phyloP scores from a whole-genome alignment of 2,329 filamentous ascomycete genomes.

The Pseudohalonectria lignicola region DNA sequence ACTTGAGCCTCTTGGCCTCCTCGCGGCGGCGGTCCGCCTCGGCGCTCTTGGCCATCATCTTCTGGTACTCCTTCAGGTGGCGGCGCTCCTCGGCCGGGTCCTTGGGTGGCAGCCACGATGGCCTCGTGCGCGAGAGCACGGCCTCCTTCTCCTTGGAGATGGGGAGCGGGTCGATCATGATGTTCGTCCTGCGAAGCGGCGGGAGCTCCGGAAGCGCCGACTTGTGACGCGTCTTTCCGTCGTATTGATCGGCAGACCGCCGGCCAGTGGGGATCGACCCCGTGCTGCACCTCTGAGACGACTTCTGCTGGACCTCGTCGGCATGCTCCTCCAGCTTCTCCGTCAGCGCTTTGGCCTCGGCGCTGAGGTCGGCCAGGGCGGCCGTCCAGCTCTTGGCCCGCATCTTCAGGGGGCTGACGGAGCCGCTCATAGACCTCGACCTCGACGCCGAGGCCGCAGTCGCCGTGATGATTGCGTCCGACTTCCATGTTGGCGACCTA shows the following conservation, averaged over 20 bases:
- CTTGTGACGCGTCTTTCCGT: slow-evolving; percentile 46
- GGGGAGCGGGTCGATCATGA: slow-evolving; percentile 76
- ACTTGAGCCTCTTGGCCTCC: slow-evolving; percentile 36
- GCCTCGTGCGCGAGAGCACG: slow-evolving; percentile 67
- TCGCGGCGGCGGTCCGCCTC: slow-evolving; percentile 51
- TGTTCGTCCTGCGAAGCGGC: slow-evolving; percentile 60
- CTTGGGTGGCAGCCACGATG: slow-evolving; percentile 78
- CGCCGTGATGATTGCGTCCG: slow-evolving; percentile 7
- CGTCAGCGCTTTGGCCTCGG: slow-evolving; percentile 64
- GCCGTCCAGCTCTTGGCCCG: slow-evolving; percentile 67
- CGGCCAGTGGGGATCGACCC: slow-evolving; percentile 23
- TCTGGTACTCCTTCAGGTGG: slow-evolving; percentile 77
- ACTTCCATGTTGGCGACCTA: slow-evolving; percentile 36
- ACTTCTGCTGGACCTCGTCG: slow-evolving; percentile 44
- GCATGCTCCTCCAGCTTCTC: slow-evolving; percentile 74
- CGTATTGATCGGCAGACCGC: slow-evolving; percentile 18
- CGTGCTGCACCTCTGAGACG: slow-evolving; percentile 20
- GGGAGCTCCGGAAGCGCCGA: slow-evolving; percentile 59
- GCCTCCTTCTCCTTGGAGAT: slow-evolving; percentile 82
- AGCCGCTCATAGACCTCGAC: slow-evolving; percentile 10
- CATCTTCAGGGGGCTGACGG: slow-evolving; percentile 32
- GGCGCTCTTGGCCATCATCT: slow-evolving; percentile 60
- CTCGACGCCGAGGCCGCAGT: background rate
- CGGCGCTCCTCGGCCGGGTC: slow-evolving; percentile 83
- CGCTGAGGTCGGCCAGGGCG: slow-evolving; percentile 55